Evolutionary conservation across 2,329 filamentous ascomycete genomes (phyloP).

Genomic region (Phyllosticta citribraziliensis): DNA sequence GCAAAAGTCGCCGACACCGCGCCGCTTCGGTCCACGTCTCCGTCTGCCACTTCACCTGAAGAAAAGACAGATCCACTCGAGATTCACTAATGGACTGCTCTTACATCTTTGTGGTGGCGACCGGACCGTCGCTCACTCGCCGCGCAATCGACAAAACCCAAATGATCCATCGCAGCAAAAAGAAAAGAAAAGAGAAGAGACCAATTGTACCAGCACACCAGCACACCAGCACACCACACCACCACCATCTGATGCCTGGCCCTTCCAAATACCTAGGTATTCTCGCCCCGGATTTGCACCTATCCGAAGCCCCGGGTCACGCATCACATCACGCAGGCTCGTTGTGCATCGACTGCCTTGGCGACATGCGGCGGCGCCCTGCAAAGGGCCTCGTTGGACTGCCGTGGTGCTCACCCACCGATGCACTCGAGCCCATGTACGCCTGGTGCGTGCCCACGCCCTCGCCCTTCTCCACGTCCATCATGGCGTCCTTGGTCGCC

Average conservation of each 20-base stretch:
- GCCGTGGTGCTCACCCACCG: not conserved
- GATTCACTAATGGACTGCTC: no score
- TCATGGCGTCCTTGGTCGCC: not conserved
- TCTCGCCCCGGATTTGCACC: not conserved
- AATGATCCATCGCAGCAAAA: not conserved
- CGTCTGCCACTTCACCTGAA: not conserved
- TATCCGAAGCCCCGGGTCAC: not conserved
- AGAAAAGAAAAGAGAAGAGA: not conserved
- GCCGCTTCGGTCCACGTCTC: not conserved
- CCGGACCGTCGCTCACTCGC: not conserved
- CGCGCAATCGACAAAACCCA: not conserved
- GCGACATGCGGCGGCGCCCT: not conserved
- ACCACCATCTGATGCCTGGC: not conserved
- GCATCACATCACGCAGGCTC: not conserved
- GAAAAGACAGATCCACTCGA: not conserved
- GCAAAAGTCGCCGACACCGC: no score
- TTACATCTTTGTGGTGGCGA: not conserved
- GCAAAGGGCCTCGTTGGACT: not conserved
- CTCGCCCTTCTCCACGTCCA: conserved; percentile 5
- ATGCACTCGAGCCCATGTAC: conserved; percentile 1
- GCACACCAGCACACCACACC: no score
- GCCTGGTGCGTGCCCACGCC: not conserved
- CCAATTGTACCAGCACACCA: not conserved
- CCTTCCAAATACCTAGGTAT: no score
- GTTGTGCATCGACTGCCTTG: conserved; percentile 3